A percentile compares a stretch with the other conserved stretches of the same genome.
phyloP scores from a whole-genome alignment of 805 yeast species.

The Candida incommunis region DNA sequence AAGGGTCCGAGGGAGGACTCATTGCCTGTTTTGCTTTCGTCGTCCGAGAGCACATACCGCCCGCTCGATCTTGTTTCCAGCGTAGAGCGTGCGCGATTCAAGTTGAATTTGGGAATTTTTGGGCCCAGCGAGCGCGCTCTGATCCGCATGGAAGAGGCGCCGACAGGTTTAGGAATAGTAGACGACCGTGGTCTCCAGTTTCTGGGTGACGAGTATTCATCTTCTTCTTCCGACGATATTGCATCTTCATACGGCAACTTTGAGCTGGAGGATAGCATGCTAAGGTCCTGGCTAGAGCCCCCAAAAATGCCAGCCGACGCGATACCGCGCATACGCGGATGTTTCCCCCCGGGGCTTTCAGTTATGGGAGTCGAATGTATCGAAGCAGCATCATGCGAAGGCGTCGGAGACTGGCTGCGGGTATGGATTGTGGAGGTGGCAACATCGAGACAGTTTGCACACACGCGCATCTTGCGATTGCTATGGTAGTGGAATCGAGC shows the following conservation, averaged over 20 bases:
- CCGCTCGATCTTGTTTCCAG: not conserved
- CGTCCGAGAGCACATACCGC: slow-evolving; percentile 1
- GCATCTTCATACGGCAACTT: not conserved
- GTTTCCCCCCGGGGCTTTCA: no score
- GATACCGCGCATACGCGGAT: not conserved
- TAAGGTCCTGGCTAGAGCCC: not conserved
- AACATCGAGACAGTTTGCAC: slow-evolving; percentile 52
- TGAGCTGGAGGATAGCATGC: not conserved
- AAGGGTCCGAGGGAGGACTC: slow-evolving; percentile 1
- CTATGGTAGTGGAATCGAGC: slow-evolving; percentile 49
- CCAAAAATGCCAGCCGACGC: not conserved
- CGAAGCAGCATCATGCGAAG: not conserved
- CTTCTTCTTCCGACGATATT: not conserved
- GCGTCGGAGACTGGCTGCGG: not conserved
- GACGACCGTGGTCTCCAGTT: not conserved
- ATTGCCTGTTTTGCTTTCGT: slow-evolving; percentile 6
- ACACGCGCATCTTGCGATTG: slow-evolving; percentile 46
- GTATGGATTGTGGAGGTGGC: slow-evolving; percentile 14
- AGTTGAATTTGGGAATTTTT: not conserved
- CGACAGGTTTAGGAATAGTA: not conserved
- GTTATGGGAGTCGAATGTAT: not conserved
- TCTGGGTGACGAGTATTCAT: not conserved
- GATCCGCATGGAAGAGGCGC: not conserved
- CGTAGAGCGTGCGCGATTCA: not conserved
- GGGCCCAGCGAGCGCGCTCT: not conserved